These are phyloP conservation scores for Tetraselmis striata DNA, from an alignment of 139 green algal species.

Conservation along the genomic window DNA sequence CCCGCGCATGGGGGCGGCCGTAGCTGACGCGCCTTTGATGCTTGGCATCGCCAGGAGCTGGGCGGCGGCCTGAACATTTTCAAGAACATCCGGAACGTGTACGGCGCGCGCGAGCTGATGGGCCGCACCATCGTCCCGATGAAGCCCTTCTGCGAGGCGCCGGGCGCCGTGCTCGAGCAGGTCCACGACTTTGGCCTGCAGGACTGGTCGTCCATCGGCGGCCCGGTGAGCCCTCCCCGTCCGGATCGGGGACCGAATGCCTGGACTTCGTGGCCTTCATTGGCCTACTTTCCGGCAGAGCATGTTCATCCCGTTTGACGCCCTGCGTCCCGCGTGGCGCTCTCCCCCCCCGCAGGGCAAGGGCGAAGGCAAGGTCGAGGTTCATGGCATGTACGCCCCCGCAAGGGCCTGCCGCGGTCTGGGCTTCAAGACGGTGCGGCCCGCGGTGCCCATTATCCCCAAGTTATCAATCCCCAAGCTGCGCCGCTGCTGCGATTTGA, in stretches of 20 bases:
- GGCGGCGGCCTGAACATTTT: slow-evolving; percentile 23
- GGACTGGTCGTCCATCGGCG: background rate
- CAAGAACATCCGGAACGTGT: slow-evolving; percentile 36
- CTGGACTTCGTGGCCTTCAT: too few relatives aligned
- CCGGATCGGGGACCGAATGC: too few relatives aligned
- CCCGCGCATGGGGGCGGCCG: too few relatives aligned
- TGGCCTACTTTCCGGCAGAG: too few relatives aligned
- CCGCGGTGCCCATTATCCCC: too few relatives aligned
- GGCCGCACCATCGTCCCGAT: slow-evolving; percentile 30
- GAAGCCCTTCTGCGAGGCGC: slow-evolving; percentile 7
- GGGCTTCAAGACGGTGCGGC: background rate
- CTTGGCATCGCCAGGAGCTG: too few relatives aligned
- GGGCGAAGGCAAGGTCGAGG: background rate
- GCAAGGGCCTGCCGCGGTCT: background rate
- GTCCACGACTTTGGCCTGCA: background rate
- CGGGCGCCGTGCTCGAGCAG: background rate
- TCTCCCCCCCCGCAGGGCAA: background rate
- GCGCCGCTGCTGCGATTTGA: too few relatives aligned
- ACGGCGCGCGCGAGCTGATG: slow-evolving; percentile 31
- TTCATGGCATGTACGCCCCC: background rate
- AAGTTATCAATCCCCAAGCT: too few relatives aligned
- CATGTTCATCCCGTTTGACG: too few relatives aligned
- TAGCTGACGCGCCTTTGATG: too few relatives aligned
- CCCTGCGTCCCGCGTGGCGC: too few relatives aligned
- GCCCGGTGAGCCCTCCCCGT: background rate